Evolutionary conservation across 1,284 basidiomycete genomes (phyloP).

Genomic region (Vanrija sp.): DNA sequence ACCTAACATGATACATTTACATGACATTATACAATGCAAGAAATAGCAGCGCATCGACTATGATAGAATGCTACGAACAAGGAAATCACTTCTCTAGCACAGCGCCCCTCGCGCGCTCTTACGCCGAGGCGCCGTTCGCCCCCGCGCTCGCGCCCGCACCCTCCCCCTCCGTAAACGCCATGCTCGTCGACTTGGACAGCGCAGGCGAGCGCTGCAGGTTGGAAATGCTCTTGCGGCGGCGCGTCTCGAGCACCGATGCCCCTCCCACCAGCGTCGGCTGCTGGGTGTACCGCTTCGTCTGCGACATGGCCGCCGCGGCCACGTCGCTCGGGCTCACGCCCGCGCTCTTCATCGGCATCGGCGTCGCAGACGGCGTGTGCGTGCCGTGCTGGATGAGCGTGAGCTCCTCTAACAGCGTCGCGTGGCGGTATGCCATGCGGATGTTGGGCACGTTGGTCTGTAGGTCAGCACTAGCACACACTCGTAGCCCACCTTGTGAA

Average conservation of each 20-base stretch:
- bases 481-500: constrained; percentile 64
- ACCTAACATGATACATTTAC: too few relatives aligned
- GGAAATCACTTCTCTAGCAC: too few relatives aligned
- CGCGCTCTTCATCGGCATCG: constrained; percentile 27
- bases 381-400: constrained; percentile 39
- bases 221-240: constrained; percentile 22
- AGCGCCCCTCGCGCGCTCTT: too few relatives aligned
- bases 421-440: constrained; percentile 80
- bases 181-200: too few relatives aligned
- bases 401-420: constrained; percentile 77
- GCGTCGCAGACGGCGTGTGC: constrained; percentile 33
- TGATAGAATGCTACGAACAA: too few relatives aligned
- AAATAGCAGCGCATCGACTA: too few relatives aligned
- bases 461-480: not conserved
- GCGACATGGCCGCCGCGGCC: constrained; percentile 16
- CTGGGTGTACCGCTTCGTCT: constrained; percentile 8
- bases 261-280: constrained; percentile 19
- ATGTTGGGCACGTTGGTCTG: constrained; percentile 95
- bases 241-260: constrained; percentile 27
- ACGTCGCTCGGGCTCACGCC: not conserved
- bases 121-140: too few relatives aligned
- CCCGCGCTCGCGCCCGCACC: too few relatives aligned
- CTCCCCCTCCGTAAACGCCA: too few relatives aligned
- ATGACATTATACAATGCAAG: too few relatives aligned
- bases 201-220: too few relatives aligned